phyloP scores from a whole-genome alignment of 2,329 filamentous ascomycete species.

The Colletotrichum falcatum region DNA sequence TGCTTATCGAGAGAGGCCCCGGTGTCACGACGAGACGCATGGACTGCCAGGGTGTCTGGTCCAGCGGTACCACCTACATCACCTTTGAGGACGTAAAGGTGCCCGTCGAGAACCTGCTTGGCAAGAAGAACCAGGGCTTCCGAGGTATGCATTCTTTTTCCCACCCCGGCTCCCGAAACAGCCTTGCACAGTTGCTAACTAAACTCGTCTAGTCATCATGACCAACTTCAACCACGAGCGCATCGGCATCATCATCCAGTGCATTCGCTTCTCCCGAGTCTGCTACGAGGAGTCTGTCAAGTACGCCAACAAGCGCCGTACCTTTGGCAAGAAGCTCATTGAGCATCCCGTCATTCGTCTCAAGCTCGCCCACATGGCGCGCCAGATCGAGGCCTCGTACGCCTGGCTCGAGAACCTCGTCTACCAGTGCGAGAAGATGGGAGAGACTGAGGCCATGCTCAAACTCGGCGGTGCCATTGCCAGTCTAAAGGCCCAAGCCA shows the following conservation, averaged over 20 bases:
- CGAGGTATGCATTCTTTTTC: slow-evolving; percentile 64
- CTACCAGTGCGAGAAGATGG: slow-evolving; percentile 93
- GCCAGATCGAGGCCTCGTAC: slow-evolving; percentile 97
- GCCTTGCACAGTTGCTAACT: slow-evolving; percentile 39
- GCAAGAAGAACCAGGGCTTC: slow-evolving; percentile 98
- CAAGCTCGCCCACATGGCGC: slow-evolving; percentile 98
- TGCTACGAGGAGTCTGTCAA: slow-evolving; percentile 97
- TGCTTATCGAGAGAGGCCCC: slow-evolving; percentile 91
- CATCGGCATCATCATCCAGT: slow-evolving; percentile 98
- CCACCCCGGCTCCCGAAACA: neutral
- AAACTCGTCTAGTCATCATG: slow-evolving; percentile 80
- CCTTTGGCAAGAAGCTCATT: slow-evolving; percentile 96
- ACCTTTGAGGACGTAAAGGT: slow-evolving; percentile 99
- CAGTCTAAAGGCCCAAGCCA: slow-evolving; percentile 91
- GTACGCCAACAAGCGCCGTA: slow-evolving; percentile 96
- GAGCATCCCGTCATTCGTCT: slow-evolving; percentile 97
- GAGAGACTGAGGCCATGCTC: slow-evolving; percentile 94
- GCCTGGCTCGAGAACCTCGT: slow-evolving; percentile 97
- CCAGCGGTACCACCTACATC: slow-evolving; percentile 93
- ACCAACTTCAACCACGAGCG: slow-evolving; percentile 99
- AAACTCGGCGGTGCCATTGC: slow-evolving; percentile 95
- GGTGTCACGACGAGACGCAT: slow-evolving; percentile 94
- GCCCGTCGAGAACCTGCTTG: slow-evolving; percentile 97
- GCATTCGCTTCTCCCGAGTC: slow-evolving; percentile 92
- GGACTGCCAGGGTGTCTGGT: slow-evolving; percentile 99